A percentile compares a stretch with the other conserved stretches of the same genome.
These are phyloP conservation scores for Claviceps pazoutovae DNA, from an alignment of 2,329 filamentous ascomycete species.

Conservation along the genomic window DNA sequence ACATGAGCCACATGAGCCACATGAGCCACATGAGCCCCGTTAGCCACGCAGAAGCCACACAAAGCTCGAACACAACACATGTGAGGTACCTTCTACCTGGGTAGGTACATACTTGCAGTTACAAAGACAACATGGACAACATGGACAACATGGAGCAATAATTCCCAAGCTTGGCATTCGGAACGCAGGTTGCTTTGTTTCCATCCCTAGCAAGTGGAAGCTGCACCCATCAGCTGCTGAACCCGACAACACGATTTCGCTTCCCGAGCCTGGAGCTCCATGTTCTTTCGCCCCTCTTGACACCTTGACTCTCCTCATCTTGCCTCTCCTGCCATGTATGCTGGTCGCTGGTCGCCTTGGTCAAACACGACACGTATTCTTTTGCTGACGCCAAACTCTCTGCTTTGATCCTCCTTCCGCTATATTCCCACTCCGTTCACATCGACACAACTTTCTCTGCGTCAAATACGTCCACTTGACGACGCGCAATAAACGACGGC, in stretches of 20 bases:
- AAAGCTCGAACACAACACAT: too few species aligned
- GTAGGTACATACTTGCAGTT: too few species aligned
- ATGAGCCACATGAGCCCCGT: too few species aligned
- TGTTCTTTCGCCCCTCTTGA: not conserved
- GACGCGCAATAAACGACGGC: not conserved
- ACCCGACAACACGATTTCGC: not conserved
- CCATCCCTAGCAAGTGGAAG: not conserved
- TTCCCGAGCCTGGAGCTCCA: not conserved
- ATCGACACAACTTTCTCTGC: not conserved
- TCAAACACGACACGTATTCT: constrained; percentile 1
- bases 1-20: too few species aligned
- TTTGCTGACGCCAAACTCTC: not conserved
- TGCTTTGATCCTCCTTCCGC: not conserved
- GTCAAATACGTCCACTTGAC: not conserved
- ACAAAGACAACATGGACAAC: too few species aligned
- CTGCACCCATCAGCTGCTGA: not conserved
- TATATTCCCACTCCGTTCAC: not conserved
- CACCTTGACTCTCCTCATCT: not conserved
- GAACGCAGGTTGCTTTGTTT: not conserved
- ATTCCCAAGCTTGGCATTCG: not conserved
- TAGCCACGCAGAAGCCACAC: too few species aligned
- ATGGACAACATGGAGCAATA: too few species aligned
- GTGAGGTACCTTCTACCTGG: too few species aligned
- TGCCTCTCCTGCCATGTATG: constrained; percentile 3
- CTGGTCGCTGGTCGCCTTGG: constrained; percentile 2